These are phyloP conservation scores for Leucogyrophana mollusca DNA, from an alignment of 768 basidiomycete species.

Conservation along the genomic window DNA sequence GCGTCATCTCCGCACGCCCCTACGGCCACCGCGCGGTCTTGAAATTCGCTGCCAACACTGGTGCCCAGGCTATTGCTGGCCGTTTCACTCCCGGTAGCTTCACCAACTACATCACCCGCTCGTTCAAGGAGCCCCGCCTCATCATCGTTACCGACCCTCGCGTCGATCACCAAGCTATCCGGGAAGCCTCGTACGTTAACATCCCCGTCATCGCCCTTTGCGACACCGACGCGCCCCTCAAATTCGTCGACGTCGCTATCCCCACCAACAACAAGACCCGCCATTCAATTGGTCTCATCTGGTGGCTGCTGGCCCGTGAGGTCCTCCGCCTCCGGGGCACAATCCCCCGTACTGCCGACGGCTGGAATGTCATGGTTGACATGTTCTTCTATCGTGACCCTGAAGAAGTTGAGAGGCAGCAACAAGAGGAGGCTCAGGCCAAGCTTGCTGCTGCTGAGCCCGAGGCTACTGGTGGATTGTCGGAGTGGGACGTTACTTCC, in stretches of 20 bases:
- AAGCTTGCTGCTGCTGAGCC: constrained; percentile 65
- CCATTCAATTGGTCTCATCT: constrained; percentile 95
- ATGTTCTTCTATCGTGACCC: constrained; percentile 99
- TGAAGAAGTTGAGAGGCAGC: constrained; percentile 98
- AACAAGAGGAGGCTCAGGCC: constrained; percentile 88
- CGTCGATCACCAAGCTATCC: constrained; percentile 99
- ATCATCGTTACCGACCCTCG: constrained; percentile 99
- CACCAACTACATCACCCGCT: constrained; percentile 99
- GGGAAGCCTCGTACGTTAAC: constrained; percentile 99
- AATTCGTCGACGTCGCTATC: constrained; percentile 98
- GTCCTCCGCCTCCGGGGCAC: constrained; percentile 94
- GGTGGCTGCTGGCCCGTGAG: constrained; percentile 97
- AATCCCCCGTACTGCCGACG: constrained; percentile 86
- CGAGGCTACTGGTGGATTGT: constrained; percentile 39
- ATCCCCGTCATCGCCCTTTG: constrained; percentile 99
- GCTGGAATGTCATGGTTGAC: constrained; percentile 99
- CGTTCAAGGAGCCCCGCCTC: constrained; percentile 99
- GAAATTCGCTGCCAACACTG: constrained; percentile 97
- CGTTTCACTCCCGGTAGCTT: constrained; percentile 99
- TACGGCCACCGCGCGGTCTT: constrained; percentile 99
- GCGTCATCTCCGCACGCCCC: constrained; percentile 96
- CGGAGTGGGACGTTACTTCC: constrained; percentile 77
- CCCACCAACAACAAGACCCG: constrained; percentile 99
- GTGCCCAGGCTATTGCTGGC: constrained; percentile 97
- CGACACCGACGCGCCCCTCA: constrained; percentile 97